phyloP scores from a whole-genome alignment of 148 eudicot species.

The Vaccinium vitisidaea region DNA sequence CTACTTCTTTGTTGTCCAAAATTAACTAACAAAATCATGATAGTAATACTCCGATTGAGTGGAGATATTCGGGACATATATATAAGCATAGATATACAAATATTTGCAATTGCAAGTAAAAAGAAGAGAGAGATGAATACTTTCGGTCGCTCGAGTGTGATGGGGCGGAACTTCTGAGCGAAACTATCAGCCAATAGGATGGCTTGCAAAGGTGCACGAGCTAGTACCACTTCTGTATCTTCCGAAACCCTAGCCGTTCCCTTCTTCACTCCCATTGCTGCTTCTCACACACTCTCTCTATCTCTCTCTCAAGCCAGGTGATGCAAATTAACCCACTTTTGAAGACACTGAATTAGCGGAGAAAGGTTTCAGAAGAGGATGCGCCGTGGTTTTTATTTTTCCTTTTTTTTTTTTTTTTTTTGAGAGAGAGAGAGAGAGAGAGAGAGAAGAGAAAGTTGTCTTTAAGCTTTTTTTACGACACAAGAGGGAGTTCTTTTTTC shows the following conservation, averaged over 20 bases:
- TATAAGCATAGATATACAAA: neutral
- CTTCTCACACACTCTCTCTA: neutral
- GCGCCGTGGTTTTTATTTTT: neutral
- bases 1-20: neutral
- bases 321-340: neutral
- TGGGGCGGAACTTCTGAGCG: slow-evolving; percentile 84
- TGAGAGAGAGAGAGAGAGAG: too few species aligned
- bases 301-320: neutral
- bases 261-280: slow-evolving; percentile 69
- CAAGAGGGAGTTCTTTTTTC: too few species aligned
- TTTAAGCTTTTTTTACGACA: too few species aligned
- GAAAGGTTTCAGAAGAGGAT: neutral
- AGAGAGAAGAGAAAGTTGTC: too few species aligned
- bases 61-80: neutral
- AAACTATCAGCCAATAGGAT: slow-evolving; percentile 85
- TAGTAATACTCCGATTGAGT: neutral
- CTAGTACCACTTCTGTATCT: slow-evolving; percentile 64
- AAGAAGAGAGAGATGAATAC: slow-evolving; percentile 29
- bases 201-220: slow-evolving; percentile 67
- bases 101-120: neutral
- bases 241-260: slow-evolving; percentile 41
- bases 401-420: too few species aligned
- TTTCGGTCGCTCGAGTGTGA: slow-evolving; percentile 94
- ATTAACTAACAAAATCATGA: neutral
- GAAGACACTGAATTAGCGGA: neutral